Evolutionary conservation across 2,329 filamentous ascomycete genomes (phyloP).

Genomic region (Diaporthe ilicicola): DNA sequence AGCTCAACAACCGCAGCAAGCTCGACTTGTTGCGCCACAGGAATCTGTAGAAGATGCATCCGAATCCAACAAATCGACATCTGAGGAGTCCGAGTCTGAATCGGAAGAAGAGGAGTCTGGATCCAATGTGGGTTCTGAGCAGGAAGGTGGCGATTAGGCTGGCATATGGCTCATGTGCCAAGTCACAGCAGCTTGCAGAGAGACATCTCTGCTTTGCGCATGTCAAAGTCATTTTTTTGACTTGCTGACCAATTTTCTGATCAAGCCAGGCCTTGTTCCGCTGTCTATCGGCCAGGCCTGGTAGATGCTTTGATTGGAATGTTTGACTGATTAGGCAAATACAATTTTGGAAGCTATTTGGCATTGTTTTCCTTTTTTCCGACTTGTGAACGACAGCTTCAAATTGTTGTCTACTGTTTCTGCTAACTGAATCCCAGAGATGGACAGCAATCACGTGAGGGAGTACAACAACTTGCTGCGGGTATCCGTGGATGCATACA

Average conservation of each 20-base stretch:
- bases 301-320: constrained; percentile 13
- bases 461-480: constrained; percentile 47
- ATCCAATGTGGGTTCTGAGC: background rate
- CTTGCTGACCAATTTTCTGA: background rate
- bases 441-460: constrained; percentile 46
- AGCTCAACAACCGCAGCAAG: background rate
- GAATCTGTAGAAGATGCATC: background rate
- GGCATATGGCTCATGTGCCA: background rate
- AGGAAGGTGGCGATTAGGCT: background rate
- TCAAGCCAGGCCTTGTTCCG: constrained; percentile 1
- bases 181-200: background rate
- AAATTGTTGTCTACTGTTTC: constrained; percentile 1
- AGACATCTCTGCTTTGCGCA: background rate
- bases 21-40: constrained; percentile 16
- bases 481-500: constrained; percentile 48
- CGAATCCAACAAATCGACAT: background rate
- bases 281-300: background rate
- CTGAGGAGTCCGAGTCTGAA: constrained; percentile 17
- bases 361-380: background rate
- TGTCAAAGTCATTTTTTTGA: background rate
- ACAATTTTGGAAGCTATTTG: constrained; percentile 24
- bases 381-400: background rate
- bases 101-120: background rate
- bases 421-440: constrained; percentile 16
- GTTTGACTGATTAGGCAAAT: constrained; percentile 29